Base-by-base conservation (phyloP, 129 eudicot genomes). In the Mikania micrantha region DNA sequence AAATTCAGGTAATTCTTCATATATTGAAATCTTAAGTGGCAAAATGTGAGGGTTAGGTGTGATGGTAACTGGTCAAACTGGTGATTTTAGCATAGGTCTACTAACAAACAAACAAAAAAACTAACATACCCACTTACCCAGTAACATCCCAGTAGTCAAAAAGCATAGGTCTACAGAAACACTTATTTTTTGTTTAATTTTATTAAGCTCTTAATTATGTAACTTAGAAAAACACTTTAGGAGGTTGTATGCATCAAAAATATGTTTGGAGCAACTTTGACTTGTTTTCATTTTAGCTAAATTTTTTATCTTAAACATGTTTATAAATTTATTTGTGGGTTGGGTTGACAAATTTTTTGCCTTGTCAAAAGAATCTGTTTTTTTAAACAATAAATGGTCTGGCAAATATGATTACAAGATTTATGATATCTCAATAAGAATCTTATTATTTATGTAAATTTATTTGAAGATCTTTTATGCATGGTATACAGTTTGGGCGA, bases 1-100 rank as follows among this genome's bases (percentile, higher is more conserved):
- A 50, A 76, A 81, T 77, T 77, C 95, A 79, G 99, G 99, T 94
- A 78, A 81, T 60, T 41, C 54, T 35, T 15, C 22, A 17, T 42
- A 27, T 63, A 6, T 25, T 47, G 12, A 8, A 39, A 53, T 48
- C 35, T 5, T 20, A 13, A 49, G 47, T 67, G 60, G 32, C 32
- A 32, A 66, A 19, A 36, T 20, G 68, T 42, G 35, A 22, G 15
- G 28, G 28, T 50, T 15, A 8, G 58, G 27, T 50, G 60, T 9
- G 5, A 54, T 54, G 15, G 35, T 54, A 54, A 64, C 54, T 22
- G 69, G n/a, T 64, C 36, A 64, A 64, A 40, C 9, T 4, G 69
- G 27, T 1, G 13, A 0, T 15, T 12, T 41, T 22, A 41, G 70
- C 20, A 64, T 20, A 1, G 13, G 1, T 28, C 28, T 32, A 7